Conservation (phyloP, 148 eudicot genomes). For the Pouteria glomerata region DNA sequence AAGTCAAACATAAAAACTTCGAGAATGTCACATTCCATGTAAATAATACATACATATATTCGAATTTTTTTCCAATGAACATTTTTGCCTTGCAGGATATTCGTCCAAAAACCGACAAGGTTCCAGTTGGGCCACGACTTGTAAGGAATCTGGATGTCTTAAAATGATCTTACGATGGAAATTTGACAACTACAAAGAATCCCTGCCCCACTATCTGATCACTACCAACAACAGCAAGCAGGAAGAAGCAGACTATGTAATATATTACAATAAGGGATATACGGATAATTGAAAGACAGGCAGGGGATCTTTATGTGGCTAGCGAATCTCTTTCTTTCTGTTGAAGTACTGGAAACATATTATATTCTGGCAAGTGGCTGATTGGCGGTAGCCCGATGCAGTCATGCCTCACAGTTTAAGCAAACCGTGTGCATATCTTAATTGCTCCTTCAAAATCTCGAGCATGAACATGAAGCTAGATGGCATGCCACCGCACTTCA, state of each 20-base stretch:
- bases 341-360: not conserved
- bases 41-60: too few relatives aligned
- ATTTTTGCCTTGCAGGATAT: constrained; percentile 55
- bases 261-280: not conserved
- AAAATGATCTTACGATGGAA: constrained; percentile 86
- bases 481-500: not conserved
- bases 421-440: not conserved
- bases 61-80: not conserved
- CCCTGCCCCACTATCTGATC: constrained; percentile 27
- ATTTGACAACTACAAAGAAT: constrained; percentile 67
- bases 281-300: not conserved
- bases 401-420: not conserved
- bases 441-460: not conserved
- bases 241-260: not conserved
- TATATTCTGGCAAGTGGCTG: not conserved
- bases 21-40: not conserved
- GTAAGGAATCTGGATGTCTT: constrained; percentile 63
- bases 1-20: not conserved
- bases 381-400: not conserved
- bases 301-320: not conserved
- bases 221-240: not conserved
- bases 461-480: not conserved
- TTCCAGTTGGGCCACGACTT: constrained; percentile 72
- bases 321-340: not conserved
- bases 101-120: constrained; percentile 59